Base-by-base conservation (phyloP, 345 rosid species). In the Lepidium africanum region DNA sequence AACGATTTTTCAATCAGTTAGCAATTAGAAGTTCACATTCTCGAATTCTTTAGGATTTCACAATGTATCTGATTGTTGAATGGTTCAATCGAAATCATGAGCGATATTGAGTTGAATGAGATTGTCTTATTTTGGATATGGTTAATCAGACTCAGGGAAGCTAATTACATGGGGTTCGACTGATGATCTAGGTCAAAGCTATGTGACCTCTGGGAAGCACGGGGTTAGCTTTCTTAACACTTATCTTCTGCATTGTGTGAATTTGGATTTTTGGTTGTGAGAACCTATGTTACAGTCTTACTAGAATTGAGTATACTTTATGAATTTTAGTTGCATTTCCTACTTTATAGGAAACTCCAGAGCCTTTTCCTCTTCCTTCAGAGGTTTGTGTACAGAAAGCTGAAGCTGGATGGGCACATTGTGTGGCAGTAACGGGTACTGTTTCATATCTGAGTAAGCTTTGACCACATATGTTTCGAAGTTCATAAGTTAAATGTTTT, bases 141-240 rank as follows among this genome's bases (percentile, higher is more conserved):
- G 42, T 62, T 54, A 39, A 76, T 64, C 85, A 95, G 99, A 87
- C 39, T 82, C 89, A 7, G 92, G 99, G 74, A 91, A 86, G 92
- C 96, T 95, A 27, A 86, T 95, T 48, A 91, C 99, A 10, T 95
- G 99, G 99, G 99, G 99, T 38, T 95, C 97, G 41, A 84, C 97
- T 9, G 99, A 89, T 80, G 99, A 95, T 83, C 78, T 89, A 36
- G 99, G 97, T 76, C 99, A 95, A 80, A 91, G 99, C 90, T 95
- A 95, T 50, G 78, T 95, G 35, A 86, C 97, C 46, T 83, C 99
- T 0, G 99, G 99, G 78, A 91, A 91, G 77, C 99, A 95, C 41
- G 96, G 96, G 94, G 97, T 95, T 80, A 62, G 40, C 15, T 65
- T 56, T 50, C 38, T 37, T 37, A 2, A 55, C 27, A 25, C 5